These are phyloP conservation scores for Diutina scorzettiae DNA, from an alignment of 1,139 yeast genomes.

Conservation along the genomic window DNA sequence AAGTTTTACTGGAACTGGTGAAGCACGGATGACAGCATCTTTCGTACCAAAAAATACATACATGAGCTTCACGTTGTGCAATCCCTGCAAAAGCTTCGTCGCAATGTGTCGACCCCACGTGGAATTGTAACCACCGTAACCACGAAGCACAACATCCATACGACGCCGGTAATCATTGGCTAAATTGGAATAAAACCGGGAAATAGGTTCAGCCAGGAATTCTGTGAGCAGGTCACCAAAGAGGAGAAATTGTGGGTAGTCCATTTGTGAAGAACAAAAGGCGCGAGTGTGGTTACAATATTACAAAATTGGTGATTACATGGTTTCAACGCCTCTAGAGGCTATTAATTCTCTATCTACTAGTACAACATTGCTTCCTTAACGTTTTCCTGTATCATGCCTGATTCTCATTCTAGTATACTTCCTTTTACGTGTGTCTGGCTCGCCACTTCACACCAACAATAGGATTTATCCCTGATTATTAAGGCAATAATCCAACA, in stretches of 20 bases:
- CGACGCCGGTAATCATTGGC: slow-evolving; percentile 36
- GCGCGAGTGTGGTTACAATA: background rate
- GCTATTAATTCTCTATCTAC: too few species aligned
- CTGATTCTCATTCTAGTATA: too few species aligned
- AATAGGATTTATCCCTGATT: slow-evolving; percentile 17
- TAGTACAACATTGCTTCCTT: too few species aligned
- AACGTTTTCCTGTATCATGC: too few species aligned
- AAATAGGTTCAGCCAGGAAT: slow-evolving; percentile 25
- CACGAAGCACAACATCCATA: slow-evolving; percentile 47
- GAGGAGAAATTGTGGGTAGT: slow-evolving; percentile 36
- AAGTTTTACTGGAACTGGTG: slow-evolving; percentile 30
- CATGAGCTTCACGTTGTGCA: slow-evolving; percentile 22
- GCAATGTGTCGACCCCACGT: slow-evolving; percentile 36
- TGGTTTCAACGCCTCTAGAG: too few species aligned
- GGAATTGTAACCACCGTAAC: slow-evolving; percentile 52
- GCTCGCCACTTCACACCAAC: too few species aligned
- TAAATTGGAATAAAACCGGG: slow-evolving; percentile 41
- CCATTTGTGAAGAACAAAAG: too few species aligned
- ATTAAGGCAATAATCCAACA: slow-evolving; percentile 46
- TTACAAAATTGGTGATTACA: background rate
- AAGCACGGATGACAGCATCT: slow-evolving; percentile 35
- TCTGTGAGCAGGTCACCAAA: slow-evolving; percentile 69
- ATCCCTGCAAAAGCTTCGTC: slow-evolving; percentile 30
- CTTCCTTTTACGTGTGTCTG: too few species aligned
- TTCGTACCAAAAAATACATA: slow-evolving; percentile 69